These are phyloP conservation scores for Penicillium digitatum DNA, from an alignment of 2,329 filamentous ascomycete species.

Conservation along the genomic window DNA sequence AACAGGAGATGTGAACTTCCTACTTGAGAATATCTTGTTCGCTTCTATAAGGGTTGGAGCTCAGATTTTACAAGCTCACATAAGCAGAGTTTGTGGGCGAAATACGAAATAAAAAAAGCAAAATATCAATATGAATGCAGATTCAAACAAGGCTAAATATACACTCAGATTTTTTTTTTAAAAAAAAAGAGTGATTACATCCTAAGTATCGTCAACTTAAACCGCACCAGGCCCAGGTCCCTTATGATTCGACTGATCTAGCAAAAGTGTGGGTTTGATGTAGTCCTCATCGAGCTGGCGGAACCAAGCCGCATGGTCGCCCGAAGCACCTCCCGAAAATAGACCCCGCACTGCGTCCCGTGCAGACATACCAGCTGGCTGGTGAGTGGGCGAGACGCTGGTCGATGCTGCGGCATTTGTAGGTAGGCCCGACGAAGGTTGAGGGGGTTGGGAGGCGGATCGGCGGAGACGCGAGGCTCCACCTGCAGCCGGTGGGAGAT, in stretches of 20 bases:
- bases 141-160: conserved; percentile 20
- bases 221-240: conserved; percentile 38
- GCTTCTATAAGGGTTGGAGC: neutral
- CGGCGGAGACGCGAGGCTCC: conserved; percentile 33
- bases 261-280: conserved; percentile 83
- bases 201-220: conserved; percentile 20
- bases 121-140: neutral
- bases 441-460: conserved; percentile 36
- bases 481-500: conserved; percentile 55
- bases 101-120: conserved; percentile 9
- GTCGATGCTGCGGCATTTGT: conserved; percentile 19
- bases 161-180: conserved; percentile 23
- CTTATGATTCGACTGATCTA: conserved; percentile 61
- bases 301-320: conserved; percentile 87
- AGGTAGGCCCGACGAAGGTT: conserved; percentile 19
- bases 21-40: neutral
- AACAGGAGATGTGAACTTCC: neutral
- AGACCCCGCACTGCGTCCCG: conserved; percentile 74
- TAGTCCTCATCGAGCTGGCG: conserved; percentile 91
- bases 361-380: conserved; percentile 57
- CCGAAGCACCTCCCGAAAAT: conserved; percentile 64
- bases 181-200: conserved; percentile 3
- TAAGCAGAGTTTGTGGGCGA: neutral
- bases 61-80: neutral
- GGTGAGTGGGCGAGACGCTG: conserved; percentile 31